Conservation (phyloP, 257 asterid species). For the Fraxinus cuspidata region DNA sequence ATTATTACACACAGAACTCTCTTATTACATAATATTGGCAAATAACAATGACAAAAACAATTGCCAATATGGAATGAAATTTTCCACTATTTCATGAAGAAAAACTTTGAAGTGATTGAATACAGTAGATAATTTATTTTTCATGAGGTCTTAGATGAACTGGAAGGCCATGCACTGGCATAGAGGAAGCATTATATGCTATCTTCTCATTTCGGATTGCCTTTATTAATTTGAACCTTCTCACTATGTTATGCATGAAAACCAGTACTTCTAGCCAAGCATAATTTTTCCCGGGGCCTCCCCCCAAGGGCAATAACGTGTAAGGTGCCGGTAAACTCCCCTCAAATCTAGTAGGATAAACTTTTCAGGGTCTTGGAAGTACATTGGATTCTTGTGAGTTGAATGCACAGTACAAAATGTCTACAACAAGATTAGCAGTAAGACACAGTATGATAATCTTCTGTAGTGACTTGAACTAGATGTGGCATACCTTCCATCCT, state of each 20-base stretch:
- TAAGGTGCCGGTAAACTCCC: slow-evolving; percentile 51
- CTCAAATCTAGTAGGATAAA: slow-evolving; percentile 51
- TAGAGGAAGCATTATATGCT: slow-evolving; percentile 35
- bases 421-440: slow-evolving; percentile 23
- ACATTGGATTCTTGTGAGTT: slow-evolving; percentile 43
- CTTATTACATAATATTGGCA: too few relatives aligned
- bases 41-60: background rate
- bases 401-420: slow-evolving; percentile 47
- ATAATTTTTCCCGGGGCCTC: slow-evolving; percentile 50
- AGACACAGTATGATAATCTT: background rate
- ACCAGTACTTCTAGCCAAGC: slow-evolving; percentile 45
- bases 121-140: background rate
- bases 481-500: slow-evolving; percentile 54
- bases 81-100: background rate
- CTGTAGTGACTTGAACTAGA: background rate
- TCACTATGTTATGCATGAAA: slow-evolving; percentile 50
- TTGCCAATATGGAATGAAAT: background rate
- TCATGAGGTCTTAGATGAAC: slow-evolving; percentile 45
- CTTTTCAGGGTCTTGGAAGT: slow-evolving; percentile 52
- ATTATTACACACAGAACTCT: too few relatives aligned
- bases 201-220: slow-evolving; percentile 45
- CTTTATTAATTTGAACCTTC: slow-evolving; percentile 39
- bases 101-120: background rate
- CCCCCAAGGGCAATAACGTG: slow-evolving; percentile 50
- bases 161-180: slow-evolving; percentile 43